These are phyloP conservation scores for Gossypium arboreum DNA, from an alignment of 345 rosid species.

Conservation along the genomic window DNA sequence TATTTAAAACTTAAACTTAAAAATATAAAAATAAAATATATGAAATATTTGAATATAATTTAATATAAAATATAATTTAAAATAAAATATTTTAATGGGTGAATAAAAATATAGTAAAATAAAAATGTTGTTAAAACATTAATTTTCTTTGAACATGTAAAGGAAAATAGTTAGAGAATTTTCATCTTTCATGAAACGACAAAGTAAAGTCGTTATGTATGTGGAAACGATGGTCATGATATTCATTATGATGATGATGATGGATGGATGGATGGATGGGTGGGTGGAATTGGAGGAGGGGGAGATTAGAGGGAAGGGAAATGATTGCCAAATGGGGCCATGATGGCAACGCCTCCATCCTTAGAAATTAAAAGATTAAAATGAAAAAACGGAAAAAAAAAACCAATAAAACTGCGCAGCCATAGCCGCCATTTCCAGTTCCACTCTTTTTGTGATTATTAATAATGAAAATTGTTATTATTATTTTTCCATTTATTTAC, in stretches of 20 bases:
- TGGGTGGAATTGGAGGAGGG: not conserved
- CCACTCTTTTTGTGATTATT: conserved; percentile 18
- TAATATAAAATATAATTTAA: too few relatives aligned
- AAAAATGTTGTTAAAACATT: too few relatives aligned
- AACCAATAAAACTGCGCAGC: conserved; percentile 49
- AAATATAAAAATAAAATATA: too few relatives aligned
- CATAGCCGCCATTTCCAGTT: conserved; percentile 68
- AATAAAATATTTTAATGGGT: too few relatives aligned
- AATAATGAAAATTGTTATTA: not conserved
- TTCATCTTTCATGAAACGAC: not conserved
- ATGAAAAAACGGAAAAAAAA: not conserved
- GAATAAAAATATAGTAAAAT: too few relatives aligned
- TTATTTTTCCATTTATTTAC: not conserved
- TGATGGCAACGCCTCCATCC: conserved; percentile 30
- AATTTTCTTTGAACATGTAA: too few relatives aligned
- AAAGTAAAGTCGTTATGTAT: not conserved
- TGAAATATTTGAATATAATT: too few relatives aligned
- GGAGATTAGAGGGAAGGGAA: conserved; percentile 6
- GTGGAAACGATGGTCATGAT: not conserved
- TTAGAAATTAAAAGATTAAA: conserved; percentile 7
- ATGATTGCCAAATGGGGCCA: conserved; percentile 49
- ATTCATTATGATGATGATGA: not conserved
- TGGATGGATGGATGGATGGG: not conserved
- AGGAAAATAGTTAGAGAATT: too few relatives aligned
- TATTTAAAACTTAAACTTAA: too few relatives aligned